A percentile compares a stretch with the other conserved stretches of the same genome.
These are phyloP conservation scores for Nitzschia inconspicua DNA, from an alignment of 108 stramenopile genomes.

Conservation along the genomic window DNA sequence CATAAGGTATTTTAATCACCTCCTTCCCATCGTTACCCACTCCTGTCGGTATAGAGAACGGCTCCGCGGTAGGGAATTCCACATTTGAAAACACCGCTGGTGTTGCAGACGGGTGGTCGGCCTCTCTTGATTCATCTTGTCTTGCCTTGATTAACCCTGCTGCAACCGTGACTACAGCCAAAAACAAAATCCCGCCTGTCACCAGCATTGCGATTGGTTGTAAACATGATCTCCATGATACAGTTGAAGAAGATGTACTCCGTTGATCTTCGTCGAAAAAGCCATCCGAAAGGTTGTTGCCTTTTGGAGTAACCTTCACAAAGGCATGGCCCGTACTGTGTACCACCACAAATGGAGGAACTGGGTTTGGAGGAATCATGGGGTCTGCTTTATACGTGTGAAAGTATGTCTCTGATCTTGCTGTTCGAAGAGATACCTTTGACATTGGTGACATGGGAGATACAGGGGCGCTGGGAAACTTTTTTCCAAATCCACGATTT, in stretches of 20 bases:
- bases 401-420: constrained; percentile 9
- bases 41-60: background rate
- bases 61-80: background rate
- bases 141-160: background rate
- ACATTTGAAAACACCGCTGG: background rate
- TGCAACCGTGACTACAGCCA: background rate
- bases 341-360: constrained; percentile 7
- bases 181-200: background rate
- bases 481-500: background rate
- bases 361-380: background rate
- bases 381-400: constrained; percentile 2
- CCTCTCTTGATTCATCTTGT: no score
- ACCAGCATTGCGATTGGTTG: background rate
- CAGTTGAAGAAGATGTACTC: background rate
- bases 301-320: constrained; percentile 2
- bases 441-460: background rate
- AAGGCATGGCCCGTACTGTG: constrained; percentile 1
- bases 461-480: background rate
- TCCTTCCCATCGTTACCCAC: background rate
- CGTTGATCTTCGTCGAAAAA: background rate
- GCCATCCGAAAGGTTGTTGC: background rate
- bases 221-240: background rate
- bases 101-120: background rate
- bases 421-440: background rate
- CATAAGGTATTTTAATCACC: constrained; percentile 1